These are phyloP conservation scores for Chalciporus chontae DNA, from an alignment of 768 basidiomycete species.

Conservation along the genomic window DNA sequence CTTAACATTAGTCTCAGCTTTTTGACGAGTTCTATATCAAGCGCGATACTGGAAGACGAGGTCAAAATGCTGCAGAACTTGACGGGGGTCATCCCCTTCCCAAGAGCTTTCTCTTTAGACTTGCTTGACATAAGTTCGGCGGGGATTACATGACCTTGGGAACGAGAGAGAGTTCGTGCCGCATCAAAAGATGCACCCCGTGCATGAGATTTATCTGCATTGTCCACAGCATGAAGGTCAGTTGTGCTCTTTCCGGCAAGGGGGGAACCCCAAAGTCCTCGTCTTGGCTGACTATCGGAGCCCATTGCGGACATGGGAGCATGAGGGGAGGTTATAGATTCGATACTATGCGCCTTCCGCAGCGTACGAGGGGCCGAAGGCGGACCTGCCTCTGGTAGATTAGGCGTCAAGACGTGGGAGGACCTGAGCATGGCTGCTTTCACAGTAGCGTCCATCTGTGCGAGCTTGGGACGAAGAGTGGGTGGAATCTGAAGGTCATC, in stretches of 20 bases:
- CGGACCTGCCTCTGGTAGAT: constrained; percentile 21
- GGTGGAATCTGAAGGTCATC: constrained; percentile 88
- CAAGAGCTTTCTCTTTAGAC: constrained; percentile 50
- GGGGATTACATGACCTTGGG: constrained; percentile 44
- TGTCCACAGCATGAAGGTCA: constrained; percentile 24
- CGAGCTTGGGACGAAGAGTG: constrained; percentile 71
- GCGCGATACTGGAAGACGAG: constrained; percentile 62
- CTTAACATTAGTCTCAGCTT: constrained; percentile 82
- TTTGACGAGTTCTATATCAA: constrained; percentile 86
- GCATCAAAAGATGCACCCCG: constrained; percentile 65
- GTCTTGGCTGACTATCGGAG: constrained; percentile 31
- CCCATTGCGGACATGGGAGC: constrained; percentile 37
- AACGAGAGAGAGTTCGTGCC: constrained; percentile 48
- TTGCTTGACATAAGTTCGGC: constrained; percentile 35
- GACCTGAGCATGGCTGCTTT: constrained; percentile 93
- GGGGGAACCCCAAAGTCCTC: constrained; percentile 22
- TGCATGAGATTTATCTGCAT: constrained; percentile 40
- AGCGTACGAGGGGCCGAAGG: constrained; percentile 54
- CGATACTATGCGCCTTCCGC: constrained; percentile 70
- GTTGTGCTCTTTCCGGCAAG: constrained; percentile 31
- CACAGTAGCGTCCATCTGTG: constrained; percentile 77
- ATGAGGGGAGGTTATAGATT: constrained; percentile 58
- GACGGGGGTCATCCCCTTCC: constrained; percentile 58
- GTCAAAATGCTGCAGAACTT: constrained; percentile 67
- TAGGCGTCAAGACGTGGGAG: constrained; percentile 58